phyloP scores from a whole-genome alignment of 2,329 filamentous ascomycete species.

The Phialemoniopsis sp. region DNA sequence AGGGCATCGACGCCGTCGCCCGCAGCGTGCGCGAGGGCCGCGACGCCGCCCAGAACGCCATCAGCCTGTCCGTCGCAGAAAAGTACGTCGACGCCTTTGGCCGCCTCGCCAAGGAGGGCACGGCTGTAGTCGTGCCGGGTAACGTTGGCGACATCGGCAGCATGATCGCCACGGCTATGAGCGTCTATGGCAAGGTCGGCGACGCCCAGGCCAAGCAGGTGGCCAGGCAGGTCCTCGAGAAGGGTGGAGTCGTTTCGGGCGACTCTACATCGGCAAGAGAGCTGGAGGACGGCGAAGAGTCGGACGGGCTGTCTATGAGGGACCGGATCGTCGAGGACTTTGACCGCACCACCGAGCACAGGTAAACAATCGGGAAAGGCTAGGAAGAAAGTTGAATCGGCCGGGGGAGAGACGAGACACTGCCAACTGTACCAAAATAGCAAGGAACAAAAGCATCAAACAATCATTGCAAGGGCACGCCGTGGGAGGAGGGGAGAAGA shows the following conservation, averaged over 20 bases:
- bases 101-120: conserved; percentile 91
- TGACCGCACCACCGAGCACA: conserved; percentile 13
- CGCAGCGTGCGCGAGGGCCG: conserved; percentile 69
- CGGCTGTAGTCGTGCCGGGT: conserved; percentile 89
- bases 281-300: conserved; percentile 1
- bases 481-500: no score
- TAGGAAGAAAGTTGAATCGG: no score
- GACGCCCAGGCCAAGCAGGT: conserved; percentile 71
- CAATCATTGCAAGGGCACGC: no score
- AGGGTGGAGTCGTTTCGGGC: conserved; percentile 14
- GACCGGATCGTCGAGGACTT: conserved; percentile 21
- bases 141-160: conserved; percentile 94
- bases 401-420: no score
- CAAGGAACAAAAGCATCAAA: neutral
- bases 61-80: conserved; percentile 87
- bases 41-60: conserved; percentile 72
- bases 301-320: conserved; percentile 8
- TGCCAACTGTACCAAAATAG: no score
- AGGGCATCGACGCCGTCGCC: conserved; percentile 84
- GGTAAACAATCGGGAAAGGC: no score
- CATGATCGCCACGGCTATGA: conserved; percentile 95
- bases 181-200: conserved; percentile 91
- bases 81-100: conserved; percentile 94
- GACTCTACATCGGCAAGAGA: conserved; percentile 10
- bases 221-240: conserved; percentile 45